phyloP scores from a whole-genome alignment of 2,329 filamentous ascomycete species.

The Paramyrothecium roridum region DNA sequence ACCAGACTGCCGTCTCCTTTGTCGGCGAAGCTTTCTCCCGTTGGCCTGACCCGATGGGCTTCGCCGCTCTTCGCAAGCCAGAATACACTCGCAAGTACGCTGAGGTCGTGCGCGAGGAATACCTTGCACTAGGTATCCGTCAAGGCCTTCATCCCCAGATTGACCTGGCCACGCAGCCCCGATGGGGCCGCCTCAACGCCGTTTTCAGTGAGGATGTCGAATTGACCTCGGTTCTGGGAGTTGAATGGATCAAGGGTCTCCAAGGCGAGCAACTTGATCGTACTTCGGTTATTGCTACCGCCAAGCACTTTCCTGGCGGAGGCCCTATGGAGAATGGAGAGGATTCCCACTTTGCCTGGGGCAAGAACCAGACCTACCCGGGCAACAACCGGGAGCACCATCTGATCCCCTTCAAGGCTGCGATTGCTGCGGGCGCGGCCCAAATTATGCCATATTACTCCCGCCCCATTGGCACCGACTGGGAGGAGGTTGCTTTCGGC shows the following conservation, averaged over 20 bases:
- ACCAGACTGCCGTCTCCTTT: conserved; percentile 36
- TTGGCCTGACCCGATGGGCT: conserved; percentile 46
- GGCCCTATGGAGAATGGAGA: conserved; percentile 45
- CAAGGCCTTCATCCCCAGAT: conserved; percentile 45
- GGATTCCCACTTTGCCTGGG: conserved; percentile 44
- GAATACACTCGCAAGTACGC: conserved; percentile 40
- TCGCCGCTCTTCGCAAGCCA: conserved; percentile 42
- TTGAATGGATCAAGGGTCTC: conserved; percentile 42
- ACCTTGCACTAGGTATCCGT: conserved; percentile 35
- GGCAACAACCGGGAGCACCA: conserved; percentile 48
- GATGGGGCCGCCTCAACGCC: conserved; percentile 41
- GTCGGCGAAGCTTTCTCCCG: conserved; percentile 39
- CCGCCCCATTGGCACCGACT: conserved; percentile 40
- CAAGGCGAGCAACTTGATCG: conserved; percentile 36
- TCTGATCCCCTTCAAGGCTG: conserved; percentile 46
- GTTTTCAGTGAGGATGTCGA: conserved; percentile 46
- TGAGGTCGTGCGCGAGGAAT: conserved; percentile 44
- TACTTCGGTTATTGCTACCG: conserved; percentile 40
- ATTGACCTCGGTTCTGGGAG: conserved; percentile 27
- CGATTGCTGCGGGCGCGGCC: conserved; percentile 43
- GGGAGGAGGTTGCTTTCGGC: conserved; percentile 41
- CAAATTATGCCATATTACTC: conserved; percentile 54
- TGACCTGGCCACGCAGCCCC: conserved; percentile 45
- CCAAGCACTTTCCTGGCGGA: conserved; percentile 50
- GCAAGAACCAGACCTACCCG: conserved; percentile 48